Evolutionary conservation across 2,329 filamentous ascomycete species (phyloP).

Genomic region (Lachnellula arida): DNA sequence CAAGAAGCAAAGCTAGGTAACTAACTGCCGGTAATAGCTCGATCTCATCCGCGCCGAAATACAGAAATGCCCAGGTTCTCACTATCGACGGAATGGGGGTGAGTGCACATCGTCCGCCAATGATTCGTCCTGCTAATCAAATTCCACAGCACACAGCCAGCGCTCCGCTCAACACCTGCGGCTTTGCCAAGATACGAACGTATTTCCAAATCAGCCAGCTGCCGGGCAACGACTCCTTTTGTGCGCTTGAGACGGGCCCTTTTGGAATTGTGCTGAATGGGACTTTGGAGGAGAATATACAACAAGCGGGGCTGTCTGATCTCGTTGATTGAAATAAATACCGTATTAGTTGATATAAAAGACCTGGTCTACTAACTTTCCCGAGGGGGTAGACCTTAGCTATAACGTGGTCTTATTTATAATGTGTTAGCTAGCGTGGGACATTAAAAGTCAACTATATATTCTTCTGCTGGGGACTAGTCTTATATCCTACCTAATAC

Average conservation of each 20-base stretch:
- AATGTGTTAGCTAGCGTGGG: too few relatives aligned
- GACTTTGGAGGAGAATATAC: slow-evolving; percentile 3
- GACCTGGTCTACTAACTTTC: too few relatives aligned
- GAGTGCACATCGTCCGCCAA: background rate
- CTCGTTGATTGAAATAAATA: background rate
- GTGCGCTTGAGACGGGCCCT: background rate
- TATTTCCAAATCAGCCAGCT: background rate
- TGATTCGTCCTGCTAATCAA: background rate
- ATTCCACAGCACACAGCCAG: background rate
- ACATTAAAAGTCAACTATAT: too few relatives aligned
- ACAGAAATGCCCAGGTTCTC: slow-evolving; percentile 1
- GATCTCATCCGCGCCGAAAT: background rate
- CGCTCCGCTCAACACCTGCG: background rate
- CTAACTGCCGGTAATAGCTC: background rate
- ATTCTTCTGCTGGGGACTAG: too few relatives aligned
- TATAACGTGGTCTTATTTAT: too few relatives aligned
- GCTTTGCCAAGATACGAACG: background rate
- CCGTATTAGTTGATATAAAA: too few relatives aligned
- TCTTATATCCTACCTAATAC: too few relatives aligned
- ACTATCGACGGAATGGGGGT: background rate
- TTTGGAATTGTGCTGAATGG: slow-evolving; percentile 3
- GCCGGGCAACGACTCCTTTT: background rate
- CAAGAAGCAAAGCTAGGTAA: background rate
- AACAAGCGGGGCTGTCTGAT: background rate
- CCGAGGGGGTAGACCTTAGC: too few relatives aligned